Base-by-base conservation (phyloP, 2,329 filamentous ascomycete species). In the Fusarium sp. region DNA sequence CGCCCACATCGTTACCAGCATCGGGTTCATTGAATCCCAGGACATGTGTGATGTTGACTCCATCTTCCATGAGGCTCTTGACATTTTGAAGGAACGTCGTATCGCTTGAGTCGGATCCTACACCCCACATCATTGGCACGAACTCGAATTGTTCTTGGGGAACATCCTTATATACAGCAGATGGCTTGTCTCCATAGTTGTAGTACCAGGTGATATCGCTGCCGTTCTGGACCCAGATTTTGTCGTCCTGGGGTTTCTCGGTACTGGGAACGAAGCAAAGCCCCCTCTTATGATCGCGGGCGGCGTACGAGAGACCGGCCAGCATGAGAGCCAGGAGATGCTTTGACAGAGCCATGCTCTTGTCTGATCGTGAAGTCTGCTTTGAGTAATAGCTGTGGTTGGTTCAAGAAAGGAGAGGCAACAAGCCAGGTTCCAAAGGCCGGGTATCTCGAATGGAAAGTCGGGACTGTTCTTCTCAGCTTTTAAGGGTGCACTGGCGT, bases 1-100 rank as follows among this genome's bases (percentile, higher is more conserved):
- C 93, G 45, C 92, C 92, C 14, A 84, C 87, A 4, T 79, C 76
- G 3, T 77, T 73, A 6, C 84, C 80, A 22, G 88, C 89, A 78
- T 96, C 92, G 1, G 94, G 94, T 79, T 96, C 94, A 82, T 96
- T 96, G 85, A 95, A 95, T 35, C 85, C 88, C n/a, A 96, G 84
- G 6, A 94, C 89, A 76, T 94, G 89, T 18, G 84, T 87, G 77
- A 95, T 90, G 72, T 91, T 90, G 72, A 83, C 81, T 11, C 87
- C 86, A 44, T 81, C 66, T 15, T 79, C 75, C 62, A 94, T 86
- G 58, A 91, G 85, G 3, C 76, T 72, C 75, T 85, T 87, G 44
- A 96, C 88, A 4, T 86, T 84, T 63, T 87, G 82, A 45, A 91
- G 85, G 81, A 95, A 95, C 1, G 86, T 84, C 1, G 87, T 90